Conservation (phyloP, 1,139 yeast species). For the Lipomyces yarrowii region DNA sequence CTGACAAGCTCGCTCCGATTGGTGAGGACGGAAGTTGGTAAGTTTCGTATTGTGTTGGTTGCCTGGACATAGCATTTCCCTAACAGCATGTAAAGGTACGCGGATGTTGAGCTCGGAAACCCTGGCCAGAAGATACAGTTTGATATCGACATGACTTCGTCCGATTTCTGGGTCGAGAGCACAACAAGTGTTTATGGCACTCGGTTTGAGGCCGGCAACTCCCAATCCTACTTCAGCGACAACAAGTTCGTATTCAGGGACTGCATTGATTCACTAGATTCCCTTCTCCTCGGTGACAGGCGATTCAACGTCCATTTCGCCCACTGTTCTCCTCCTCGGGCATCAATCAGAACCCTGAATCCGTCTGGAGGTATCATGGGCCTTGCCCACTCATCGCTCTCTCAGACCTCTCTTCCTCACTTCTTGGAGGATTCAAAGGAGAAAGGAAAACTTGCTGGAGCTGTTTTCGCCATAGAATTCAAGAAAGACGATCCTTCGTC, state of each 20-base stretch:
- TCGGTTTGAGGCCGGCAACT: conserved; percentile 19
- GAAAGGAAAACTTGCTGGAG: conserved; percentile 14
- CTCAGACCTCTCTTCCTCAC: conserved; percentile 27
- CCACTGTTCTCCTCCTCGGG: conserved; percentile 28
- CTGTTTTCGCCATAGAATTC: conserved; percentile 23
- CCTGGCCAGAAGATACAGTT: conserved; percentile 25
- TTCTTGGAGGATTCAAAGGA: conserved; percentile 20
- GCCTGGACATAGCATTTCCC: too few relatives aligned
- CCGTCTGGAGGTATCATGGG: conserved; percentile 31
- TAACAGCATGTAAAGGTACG: conserved; percentile 1
- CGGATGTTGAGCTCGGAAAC: conserved; percentile 20
- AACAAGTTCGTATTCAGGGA: conserved; percentile 23
- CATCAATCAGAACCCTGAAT: conserved; percentile 27
- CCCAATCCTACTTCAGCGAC: conserved; percentile 30
- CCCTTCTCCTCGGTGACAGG: conserved; percentile 16
- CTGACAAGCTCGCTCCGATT: conserved; percentile 29
- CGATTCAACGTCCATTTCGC: conserved; percentile 22
- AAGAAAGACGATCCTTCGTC: conserved; percentile 13
- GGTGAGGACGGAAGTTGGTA: conserved; percentile 26
- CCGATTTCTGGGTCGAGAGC: conserved; percentile 30
- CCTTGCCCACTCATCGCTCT: conserved; percentile 29
- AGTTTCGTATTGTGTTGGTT: too few relatives aligned
- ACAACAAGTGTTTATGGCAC: conserved; percentile 29
- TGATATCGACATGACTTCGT: conserved; percentile 30
- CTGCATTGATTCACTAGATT: conserved; percentile 26